Evolutionary conservation across 345 rosid genomes (phyloP).

Genomic region (Populus euphratica): DNA sequence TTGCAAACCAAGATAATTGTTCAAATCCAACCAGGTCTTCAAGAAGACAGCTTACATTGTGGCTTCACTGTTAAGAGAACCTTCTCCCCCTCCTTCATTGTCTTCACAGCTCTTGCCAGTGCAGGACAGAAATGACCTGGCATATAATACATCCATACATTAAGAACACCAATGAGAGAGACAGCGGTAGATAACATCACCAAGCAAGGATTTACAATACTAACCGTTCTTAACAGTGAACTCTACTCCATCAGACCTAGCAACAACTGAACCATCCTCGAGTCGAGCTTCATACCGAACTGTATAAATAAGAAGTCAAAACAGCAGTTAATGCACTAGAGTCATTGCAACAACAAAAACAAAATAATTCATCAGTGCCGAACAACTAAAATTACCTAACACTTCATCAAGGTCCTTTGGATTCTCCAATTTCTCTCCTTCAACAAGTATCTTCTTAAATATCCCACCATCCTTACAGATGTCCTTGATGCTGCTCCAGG

Average conservation of each 20-base stretch:
- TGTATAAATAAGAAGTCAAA: constrained; percentile 18
- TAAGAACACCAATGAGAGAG: too few relatives aligned
- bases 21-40: not conserved
- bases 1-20: not conserved
- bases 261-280: constrained; percentile 69
- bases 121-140: constrained; percentile 87
- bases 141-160: too few relatives aligned
- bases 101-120: constrained; percentile 67
- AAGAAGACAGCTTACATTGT: constrained; percentile 40
- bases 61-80: constrained; percentile 77
- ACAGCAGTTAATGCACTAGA: not conserved
- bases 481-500: constrained; percentile 79
- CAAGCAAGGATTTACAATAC: not conserved
- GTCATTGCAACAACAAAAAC: not conserved
- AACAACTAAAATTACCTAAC: constrained; percentile 34
- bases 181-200: not conserved
- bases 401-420: constrained; percentile 87
- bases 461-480: constrained; percentile 85
- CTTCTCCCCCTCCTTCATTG: constrained; percentile 87
- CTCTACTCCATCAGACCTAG: constrained; percentile 69
- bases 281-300: constrained; percentile 72
- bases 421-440: constrained; percentile 75
- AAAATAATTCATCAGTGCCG: too few relatives aligned
- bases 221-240: constrained; percentile 74
- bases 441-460: constrained; percentile 61